Evolutionary conservation across 1,139 yeast species (phyloP), one percentile per base, ranked within the genome.

Genomic region (Scheffersomyces cryptocercus): DNA sequence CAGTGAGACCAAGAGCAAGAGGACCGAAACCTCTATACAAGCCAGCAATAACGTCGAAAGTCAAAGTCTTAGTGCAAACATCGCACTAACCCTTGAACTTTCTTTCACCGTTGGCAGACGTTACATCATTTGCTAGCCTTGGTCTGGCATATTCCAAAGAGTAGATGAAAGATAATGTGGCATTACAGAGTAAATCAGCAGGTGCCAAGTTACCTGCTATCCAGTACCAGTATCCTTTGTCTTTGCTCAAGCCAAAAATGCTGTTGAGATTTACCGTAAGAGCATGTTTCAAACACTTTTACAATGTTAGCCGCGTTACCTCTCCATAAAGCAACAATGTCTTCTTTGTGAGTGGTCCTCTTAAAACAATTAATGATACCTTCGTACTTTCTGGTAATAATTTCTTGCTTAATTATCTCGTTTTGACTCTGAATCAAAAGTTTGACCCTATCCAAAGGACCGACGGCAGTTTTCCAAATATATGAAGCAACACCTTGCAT

Each of bases 401-500:
- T 85, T 61, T 89, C 89, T 73, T 82, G 88, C 79, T 84, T 84
- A 71, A 84, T 66, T 89, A 84, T 84, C 76, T 84, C 90, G 65
- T 84, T 90, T 75, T 84, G 90, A 73, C 84, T 84, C 77, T 84
- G 90, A 72, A 84, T 83, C 68, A 84, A 81, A 58, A 84, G 78
- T 79, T 84, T 84, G 66, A 84, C 87, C 72, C 90, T 82, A 79
- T 84, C 90, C 63, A 84, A 84, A 71, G 90, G 90, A 58, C 90
- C 90, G 59, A 90, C 90, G 52, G 88, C 88, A 51, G 90, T 84
- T 82, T 84, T 84, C 54, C 89, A 82, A 74, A 84, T 84, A 61
- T 90, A 90, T 72, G 90, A 90, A 68, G 90, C 83, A 54, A 84
- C 86, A 81, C 90, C 89, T 67, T 88, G 89, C 88, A 84, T 81